Base-by-base conservation (phyloP, 2,329 filamentous ascomycete species). In the Sordariomycetes sp. region DNA sequence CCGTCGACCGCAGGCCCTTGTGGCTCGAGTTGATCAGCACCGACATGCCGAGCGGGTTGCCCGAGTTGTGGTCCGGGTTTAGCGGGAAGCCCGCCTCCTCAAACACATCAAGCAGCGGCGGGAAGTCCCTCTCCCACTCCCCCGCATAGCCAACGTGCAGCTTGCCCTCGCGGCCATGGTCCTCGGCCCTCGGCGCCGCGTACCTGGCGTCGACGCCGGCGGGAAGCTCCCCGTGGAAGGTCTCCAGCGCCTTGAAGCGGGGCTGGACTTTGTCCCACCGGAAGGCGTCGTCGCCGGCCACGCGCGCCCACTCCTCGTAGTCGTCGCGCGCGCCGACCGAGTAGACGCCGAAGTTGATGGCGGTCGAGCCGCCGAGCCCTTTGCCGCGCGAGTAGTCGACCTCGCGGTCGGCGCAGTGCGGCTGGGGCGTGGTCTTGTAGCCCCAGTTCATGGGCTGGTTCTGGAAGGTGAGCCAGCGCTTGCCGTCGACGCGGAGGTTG, bases 271-370 rank as follows among this genome's bases (percentile, higher is more conserved):
- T 70, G 1, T 76, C 68, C 83, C 83, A 88, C 2, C 64, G 62
- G 66, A 78, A 88, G 0, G 69, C 65, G 4, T 82, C 74, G 61
- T 88, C 83, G 0, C 69, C 80, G 0, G 81, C 77, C 1, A 78
- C 61, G 0, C 72, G 69, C 1, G 81, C 81, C 82, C 83, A 86
- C 57, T 80, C 74, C 32, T 87, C 76, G 60, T 82, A 87, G 61
- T 88, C 85, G 56, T 81, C 81, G 1, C 72, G 70, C 1, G 80
- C 75, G 2, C 85, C 85, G 28, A 79, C 62, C 3, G 74, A 78
- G 65, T 74, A 85, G 16, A 78, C 75, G 18, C 75, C 74, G 59
- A 81, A 82, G 64, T 83, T 83, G 62, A 82, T 78, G 8, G 77
- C 76, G 57, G 71, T 77, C 3, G 73, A 75, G 1, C 80, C 80